Percentiles rank a stretch among this genome's conserved stretches.
phyloP scores from a whole-genome alignment of 2,329 filamentous ascomycete species.

The Scytalidium lignicola region DNA sequence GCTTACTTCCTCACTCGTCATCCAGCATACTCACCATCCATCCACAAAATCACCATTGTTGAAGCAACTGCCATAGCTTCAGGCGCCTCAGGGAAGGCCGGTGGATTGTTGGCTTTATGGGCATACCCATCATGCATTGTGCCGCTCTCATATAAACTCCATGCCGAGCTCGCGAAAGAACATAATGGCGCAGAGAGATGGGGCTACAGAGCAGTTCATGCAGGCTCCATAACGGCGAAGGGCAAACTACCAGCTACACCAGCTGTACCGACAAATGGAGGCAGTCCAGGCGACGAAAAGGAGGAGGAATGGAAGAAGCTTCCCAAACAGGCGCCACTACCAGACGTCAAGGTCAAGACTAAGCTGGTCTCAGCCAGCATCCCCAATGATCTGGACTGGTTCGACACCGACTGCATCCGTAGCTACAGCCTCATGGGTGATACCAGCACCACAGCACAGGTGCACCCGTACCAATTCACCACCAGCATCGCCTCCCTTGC shows the following conservation, averaged over 20 bases:
- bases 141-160: constrained; percentile 77
- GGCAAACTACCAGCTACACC: constrained; percentile 12
- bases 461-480: constrained; percentile 89
- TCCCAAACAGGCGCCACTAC: constrained; percentile 39
- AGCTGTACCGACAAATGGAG: background rate
- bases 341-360: constrained; percentile 42
- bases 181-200: constrained; percentile 73
- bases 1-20: constrained; percentile 90
- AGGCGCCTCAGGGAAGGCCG: constrained; percentile 93
- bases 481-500: constrained; percentile 76
- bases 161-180: constrained; percentile 77
- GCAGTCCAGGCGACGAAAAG: constrained; percentile 5
- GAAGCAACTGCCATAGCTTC: constrained; percentile 82
- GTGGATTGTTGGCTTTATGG: constrained; percentile 85
- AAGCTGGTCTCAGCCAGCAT: constrained; percentile 54
- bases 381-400: constrained; percentile 79
- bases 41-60: constrained; percentile 77
- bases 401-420: constrained; percentile 60
- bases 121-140: constrained; percentile 84
- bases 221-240: constrained; percentile 44
- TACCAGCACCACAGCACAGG: constrained; percentile 78
- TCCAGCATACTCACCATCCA: constrained; percentile 67
- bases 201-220: constrained; percentile 79
- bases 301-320: constrained; percentile 53
- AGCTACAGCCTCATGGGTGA: constrained; percentile 82